Base-by-base conservation (phyloP, 352 stramenopile species). In the Aphanomyces stellatus region DNA sequence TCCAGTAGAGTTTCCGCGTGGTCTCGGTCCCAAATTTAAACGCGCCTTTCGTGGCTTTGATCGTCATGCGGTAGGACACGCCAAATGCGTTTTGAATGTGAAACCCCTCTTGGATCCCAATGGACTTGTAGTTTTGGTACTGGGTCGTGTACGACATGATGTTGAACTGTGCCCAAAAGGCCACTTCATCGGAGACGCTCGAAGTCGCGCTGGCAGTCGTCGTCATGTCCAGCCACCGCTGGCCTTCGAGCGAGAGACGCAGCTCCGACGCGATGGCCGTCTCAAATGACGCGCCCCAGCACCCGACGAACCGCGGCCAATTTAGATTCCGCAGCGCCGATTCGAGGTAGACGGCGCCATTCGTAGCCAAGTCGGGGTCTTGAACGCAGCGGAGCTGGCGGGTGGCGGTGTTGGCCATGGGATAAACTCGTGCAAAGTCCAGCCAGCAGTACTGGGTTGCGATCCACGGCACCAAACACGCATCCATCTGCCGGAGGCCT, bases 91-190 rank as follows among this genome's bases (percentile, higher is more conserved):
- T 63, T 24, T 51, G n/a, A 49, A 63, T 25, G 2, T 24, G 48
- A 51, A 63, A 63, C 3, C n/a, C 27, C 6, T 63, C 55, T 11
- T 31, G n/a, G 55, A 63, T 13, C 1, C 55, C 55, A 15, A 63
- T 10, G 3, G 55, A 11, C 27, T 63, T 63, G 55, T 63, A 63
- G 55, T 63, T 63, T 63, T 63, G 55, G n/a, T 30, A 63, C 30
- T 63, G 55, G 19, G 41, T 51, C 35, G 55, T 63, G 24, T 63
- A 63, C n/a, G 28, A 27, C 35, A 3, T 8, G 30, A 63, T 8
- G 24, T 27, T 15, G 3, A 8, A 1, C n/a, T 6, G 11, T n/a
- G 22, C 13, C 55, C 55, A 63, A 6, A 49, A 1, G 1, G 13
- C 13, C 8, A 51, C 55, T 63, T 63, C 55, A 22, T 46, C 55